Evolutionary conservation across 305 asterid species (phyloP).

Genomic region (Fraxinus dipetala): DNA sequence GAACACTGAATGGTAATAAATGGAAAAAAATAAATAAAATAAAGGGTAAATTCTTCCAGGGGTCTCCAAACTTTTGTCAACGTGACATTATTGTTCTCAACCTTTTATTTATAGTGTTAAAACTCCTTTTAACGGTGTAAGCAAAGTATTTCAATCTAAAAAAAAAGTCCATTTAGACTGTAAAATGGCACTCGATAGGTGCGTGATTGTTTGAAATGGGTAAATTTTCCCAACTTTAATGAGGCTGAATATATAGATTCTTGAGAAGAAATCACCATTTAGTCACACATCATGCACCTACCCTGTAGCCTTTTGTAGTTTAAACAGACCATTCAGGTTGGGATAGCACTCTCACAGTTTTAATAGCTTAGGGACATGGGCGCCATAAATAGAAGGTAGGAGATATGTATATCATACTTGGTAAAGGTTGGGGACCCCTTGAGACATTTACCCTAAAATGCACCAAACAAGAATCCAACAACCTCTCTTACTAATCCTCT

Average conservation of each 20-base stretch:
- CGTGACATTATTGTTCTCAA: neutral
- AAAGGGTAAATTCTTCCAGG: neutral
- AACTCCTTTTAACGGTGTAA: neutral
- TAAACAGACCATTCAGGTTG: neutral
- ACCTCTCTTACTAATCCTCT: neutral
- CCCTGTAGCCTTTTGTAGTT: neutral
- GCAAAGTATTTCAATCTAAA: neutral
- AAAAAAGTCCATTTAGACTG: neutral
- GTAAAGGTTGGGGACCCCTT: neutral
- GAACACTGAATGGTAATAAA: neutral
- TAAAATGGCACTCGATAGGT: neutral
- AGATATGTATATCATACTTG: neutral
- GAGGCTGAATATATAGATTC: neutral
- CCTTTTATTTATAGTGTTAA: neutral
- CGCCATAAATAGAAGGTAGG: neutral
- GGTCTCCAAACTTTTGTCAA: neutral
- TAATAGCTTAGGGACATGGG: neutral
- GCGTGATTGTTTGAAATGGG: neutral
- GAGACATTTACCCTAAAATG: neutral
- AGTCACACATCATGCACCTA: neutral
- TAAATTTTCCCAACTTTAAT: neutral
- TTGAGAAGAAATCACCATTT: neutral
- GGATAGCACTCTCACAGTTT: neutral
- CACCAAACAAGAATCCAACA: neutral
- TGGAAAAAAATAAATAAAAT: neutral